A percentile compares a stretch with the other conserved stretches of the same genome.
Conservation (phyloP, 2,329 filamentous ascomycete species). For the Fusarium haematococcum region DNA sequence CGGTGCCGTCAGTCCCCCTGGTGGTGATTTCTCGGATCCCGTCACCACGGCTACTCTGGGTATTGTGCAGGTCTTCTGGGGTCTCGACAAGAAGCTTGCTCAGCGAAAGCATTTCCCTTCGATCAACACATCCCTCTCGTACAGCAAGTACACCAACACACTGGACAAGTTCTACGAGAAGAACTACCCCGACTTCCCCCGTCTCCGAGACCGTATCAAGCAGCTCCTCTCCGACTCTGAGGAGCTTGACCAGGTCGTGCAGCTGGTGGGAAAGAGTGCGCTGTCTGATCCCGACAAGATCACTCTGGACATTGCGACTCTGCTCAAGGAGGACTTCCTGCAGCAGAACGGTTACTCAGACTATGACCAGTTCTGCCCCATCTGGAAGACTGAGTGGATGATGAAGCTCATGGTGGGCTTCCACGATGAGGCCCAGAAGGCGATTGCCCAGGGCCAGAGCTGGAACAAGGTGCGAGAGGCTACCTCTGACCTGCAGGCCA, state of each 20-base stretch:
- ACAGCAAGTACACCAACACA: conserved; percentile 93
- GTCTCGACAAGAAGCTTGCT: conserved; percentile 98
- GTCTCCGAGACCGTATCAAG: conserved; percentile 91
- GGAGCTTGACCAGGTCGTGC: conserved; percentile 97
- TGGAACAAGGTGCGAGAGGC: conserved; percentile 95
- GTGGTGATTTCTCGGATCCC: conserved; percentile 99
- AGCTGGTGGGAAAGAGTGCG: conserved; percentile 97
- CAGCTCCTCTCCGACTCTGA: conserved; percentile 95
- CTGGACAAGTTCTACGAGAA: conserved; percentile 96
- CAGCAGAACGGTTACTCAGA: conserved; percentile 99
- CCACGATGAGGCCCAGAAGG: conserved; percentile 98
- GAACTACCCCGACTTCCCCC: conserved; percentile 92
- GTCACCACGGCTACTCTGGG: conserved; percentile 92
- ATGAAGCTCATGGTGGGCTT: conserved; percentile 99
- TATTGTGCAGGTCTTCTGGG: conserved; percentile 99
- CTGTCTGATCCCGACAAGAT: conserved; percentile 98
- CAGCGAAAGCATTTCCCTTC: conserved; percentile 99
- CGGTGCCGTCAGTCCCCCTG: conserved; percentile 94
- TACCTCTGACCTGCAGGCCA: conserved; percentile 85
- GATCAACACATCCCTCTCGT: conserved; percentile 93
- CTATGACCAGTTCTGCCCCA: conserved; percentile 98
- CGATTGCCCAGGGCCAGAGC: conserved; percentile 87
- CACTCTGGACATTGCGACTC: conserved; percentile 88
- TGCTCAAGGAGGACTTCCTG: conserved; percentile 98
- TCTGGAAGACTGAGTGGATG: conserved; percentile 99